phyloP scores from a whole-genome alignment of 1,284 basidiomycete species.

The Amylostereum chailletii region DNA sequence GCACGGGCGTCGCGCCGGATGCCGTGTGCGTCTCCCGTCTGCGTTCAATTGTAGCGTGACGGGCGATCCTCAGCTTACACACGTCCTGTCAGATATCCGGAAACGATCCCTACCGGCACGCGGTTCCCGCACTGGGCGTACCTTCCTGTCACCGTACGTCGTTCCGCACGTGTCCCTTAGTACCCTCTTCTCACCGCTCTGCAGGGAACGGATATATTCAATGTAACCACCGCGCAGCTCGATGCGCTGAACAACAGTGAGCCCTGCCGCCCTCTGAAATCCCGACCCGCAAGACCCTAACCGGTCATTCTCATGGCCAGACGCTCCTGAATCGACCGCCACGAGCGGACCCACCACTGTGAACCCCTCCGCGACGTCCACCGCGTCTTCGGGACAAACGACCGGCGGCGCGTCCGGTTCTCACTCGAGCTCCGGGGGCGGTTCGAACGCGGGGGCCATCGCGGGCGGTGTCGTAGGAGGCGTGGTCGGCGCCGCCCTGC shows the following conservation, averaged over 20 bases:
- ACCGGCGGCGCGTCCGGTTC: neutral
- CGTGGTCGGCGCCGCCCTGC: neutral
- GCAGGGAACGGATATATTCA: no score
- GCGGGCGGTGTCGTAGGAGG: neutral
- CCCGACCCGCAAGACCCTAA: no score
- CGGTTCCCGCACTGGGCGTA: conserved; percentile 34
- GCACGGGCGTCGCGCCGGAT: conserved; percentile 9
- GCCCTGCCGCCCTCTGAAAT: no score
- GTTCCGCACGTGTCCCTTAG: no score
- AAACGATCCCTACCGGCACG: conserved; percentile 19
- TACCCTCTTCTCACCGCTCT: neutral
- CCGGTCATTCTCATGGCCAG: no score
- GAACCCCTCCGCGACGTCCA: neutral
- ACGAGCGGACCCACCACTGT: neutral
- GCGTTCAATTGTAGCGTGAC: neutral
- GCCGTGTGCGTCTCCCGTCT: conserved; percentile 2
- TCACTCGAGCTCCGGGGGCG: neutral
- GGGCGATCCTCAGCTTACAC: neutral
- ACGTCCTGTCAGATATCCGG: conserved; percentile 21
- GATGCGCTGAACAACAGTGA: no score
- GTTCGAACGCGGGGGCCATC: conserved; percentile 5
- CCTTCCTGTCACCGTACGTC: conserved; percentile 25
- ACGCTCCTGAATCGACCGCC: no score
- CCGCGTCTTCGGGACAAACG: conserved; percentile 1
- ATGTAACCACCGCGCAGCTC: no score